Evolutionary conservation across 2,329 filamentous ascomycete genomes (phyloP), one percentile per base, ranked within the genome.

Genomic region (Talaromyces albobiverticillius): DNA sequence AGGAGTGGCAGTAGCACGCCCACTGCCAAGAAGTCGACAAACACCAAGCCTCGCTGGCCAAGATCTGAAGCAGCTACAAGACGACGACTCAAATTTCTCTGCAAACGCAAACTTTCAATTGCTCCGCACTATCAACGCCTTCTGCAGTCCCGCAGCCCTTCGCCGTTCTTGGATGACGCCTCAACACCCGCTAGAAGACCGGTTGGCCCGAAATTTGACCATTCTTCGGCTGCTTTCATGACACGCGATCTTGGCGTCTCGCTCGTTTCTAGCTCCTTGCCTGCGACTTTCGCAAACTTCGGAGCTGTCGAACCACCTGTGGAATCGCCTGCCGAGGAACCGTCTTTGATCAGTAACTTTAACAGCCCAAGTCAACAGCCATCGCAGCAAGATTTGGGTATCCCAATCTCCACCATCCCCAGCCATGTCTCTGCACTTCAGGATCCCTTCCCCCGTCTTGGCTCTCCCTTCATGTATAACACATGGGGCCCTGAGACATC

Each of bases 61-160:
- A 76, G 75, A 48, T 80, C 79, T 1, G 81, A 84, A 62, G 76
- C 80, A 46, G 79, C 81, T 22, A 84, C 82, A 16, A 75, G 84
- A 51, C 76, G 78, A 59, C 74, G 83, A 57, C 69, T 87, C 22
- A 80, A 84, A 59, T 72, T 80, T 46, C 69, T 87, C 14, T 85
- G 82, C 66, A 83, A 81, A 65, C 76, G 78, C 58, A 83, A 84
- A 62, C 82, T 84, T 54, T 81, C 78, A 6, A 79, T 86, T 47
- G 80, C 82, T 32, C 82, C 83, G 18, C 82, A 86, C 62, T 86
- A 86, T 64, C 82, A 85, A 64, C 78, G 84, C 56, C 74, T 86
- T 61, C 73, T 86, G 57, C 77, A 79, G 57, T 80, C 78, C 34
- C 76, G 82, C 50, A 86, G 80, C 52, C 83, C 84, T 10, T 85